Conservation (phyloP, 2,329 filamentous ascomycete species). For the Cytospora paraplurivora region DNA sequence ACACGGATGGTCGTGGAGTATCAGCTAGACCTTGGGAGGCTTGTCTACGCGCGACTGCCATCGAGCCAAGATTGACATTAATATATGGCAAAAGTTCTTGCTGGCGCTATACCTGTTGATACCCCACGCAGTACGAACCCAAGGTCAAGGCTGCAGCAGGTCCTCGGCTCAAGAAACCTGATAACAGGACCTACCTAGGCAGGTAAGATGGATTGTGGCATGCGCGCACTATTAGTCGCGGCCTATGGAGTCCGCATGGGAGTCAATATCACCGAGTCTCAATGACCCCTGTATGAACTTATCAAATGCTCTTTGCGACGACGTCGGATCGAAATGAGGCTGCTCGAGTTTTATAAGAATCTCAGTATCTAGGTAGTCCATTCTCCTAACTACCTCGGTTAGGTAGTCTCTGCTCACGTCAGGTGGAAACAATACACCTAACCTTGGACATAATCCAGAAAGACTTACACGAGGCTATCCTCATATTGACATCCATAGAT, state of each 20-base stretch:
- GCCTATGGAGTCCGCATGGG: neutral
- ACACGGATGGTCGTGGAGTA: neutral
- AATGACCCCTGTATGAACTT: neutral
- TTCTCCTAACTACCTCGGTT: too few relatives aligned
- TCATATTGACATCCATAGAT: too few relatives aligned
- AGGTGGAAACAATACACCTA: too few relatives aligned
- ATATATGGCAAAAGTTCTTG: neutral
- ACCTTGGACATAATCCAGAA: too few relatives aligned
- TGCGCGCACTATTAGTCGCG: slow-evolving; percentile 6
- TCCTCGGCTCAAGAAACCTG: neutral
- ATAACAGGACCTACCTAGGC: neutral
- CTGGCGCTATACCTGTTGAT: neutral
- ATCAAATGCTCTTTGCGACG: too few relatives aligned
- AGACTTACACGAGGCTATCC: too few relatives aligned
- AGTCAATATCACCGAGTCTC: neutral
- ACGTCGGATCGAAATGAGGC: too few relatives aligned
- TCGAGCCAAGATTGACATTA: neutral
- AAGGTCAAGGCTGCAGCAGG: neutral
- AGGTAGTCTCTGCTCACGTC: too few relatives aligned
- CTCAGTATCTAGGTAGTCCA: too few relatives aligned
- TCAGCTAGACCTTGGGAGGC: neutral
- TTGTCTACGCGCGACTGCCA: neutral
- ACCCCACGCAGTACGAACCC: neutral
- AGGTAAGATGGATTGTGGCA: neutral
- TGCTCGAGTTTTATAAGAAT: too few relatives aligned